These are phyloP conservation scores for Chlorella sp. DNA, from an alignment of 139 green algal species.

Conservation along the genomic window DNA sequence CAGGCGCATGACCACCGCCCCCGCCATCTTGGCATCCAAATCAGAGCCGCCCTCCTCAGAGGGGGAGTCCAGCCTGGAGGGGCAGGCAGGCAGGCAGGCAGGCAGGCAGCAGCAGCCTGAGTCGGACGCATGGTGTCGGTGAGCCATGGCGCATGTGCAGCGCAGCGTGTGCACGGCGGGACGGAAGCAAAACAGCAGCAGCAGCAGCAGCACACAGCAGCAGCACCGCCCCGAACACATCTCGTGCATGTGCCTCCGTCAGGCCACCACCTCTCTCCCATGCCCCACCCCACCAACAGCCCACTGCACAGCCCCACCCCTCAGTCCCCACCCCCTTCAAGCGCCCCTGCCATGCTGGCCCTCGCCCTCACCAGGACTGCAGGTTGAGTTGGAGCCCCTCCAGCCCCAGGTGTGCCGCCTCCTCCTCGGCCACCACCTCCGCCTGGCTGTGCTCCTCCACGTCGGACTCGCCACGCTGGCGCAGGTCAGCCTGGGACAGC, in stretches of 20 bases:
- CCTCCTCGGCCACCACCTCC: conserved; percentile 18
- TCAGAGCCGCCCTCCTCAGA: not conserved
- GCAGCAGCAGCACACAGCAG: too few species aligned
- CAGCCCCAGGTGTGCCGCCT: conserved; percentile 5
- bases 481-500: not conserved
- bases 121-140: not conserved
- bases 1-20: not conserved
- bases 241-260: not conserved
- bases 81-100: not conserved
- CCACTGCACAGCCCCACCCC: not conserved
- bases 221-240: not conserved
- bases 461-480: not conserved
- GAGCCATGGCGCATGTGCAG: too few species aligned
- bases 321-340: not conserved
- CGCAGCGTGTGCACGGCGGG: too few species aligned
- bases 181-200: too few species aligned
- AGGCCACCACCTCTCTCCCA: too few species aligned
- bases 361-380: not conserved
- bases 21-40: conserved; percentile 18
- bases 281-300: too few species aligned
- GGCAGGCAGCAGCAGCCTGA: not conserved
- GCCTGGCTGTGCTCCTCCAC: conserved; percentile 23
- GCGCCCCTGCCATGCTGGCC: not conserved
- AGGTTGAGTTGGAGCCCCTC: not conserved
- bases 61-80: not conserved